Conservation (phyloP, 1,139 yeast species). For the Debaryomycetaceae sp. region DNA sequence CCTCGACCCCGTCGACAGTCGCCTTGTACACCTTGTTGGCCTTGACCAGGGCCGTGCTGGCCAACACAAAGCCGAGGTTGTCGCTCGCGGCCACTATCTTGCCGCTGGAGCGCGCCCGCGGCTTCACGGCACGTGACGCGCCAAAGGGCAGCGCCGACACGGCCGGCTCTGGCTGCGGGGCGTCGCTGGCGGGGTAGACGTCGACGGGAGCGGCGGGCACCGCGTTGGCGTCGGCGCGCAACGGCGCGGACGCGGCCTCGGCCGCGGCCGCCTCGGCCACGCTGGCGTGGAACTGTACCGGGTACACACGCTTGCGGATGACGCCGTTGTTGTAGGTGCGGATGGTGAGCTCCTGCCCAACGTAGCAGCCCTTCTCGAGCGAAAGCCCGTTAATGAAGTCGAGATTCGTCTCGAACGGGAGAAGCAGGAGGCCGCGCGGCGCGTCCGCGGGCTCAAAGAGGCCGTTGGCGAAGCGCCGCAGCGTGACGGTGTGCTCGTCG, state of each 20-base stretch:
- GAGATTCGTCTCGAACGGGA: constrained; percentile 82
- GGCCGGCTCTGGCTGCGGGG: too few species aligned
- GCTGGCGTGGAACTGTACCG: constrained; percentile 54
- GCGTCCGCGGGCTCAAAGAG: constrained; percentile 60
- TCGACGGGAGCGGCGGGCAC: too few species aligned
- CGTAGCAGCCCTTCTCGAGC: constrained; percentile 88
- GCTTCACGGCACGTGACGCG: constrained; percentile 24
- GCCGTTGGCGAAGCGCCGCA: constrained; percentile 56
- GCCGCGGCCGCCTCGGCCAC: too few species aligned
- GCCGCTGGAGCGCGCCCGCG: constrained; percentile 49
- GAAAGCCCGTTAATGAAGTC: constrained; percentile 83
- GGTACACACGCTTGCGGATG: constrained; percentile 75
- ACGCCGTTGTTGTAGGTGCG: constrained; percentile 82
- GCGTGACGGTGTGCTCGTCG: constrained; percentile 29
- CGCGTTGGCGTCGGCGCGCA: constrained; percentile 54
- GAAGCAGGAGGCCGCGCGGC: constrained; percentile 35
- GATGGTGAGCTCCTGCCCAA: constrained; percentile 93
- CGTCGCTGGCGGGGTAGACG: too few species aligned
- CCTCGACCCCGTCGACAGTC: constrained; percentile 12
- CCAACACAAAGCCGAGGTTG: constrained; percentile 63
- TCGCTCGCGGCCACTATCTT: constrained; percentile 53
- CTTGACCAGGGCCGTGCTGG: constrained; percentile 41
- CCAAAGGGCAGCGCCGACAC: constrained; percentile 29
- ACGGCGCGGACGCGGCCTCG: constrained; percentile 28
- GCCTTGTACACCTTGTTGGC: constrained; percentile 25